phyloP scores from a whole-genome alignment of 192 early-diverging fungal species.

The Geranomyces variabilis region DNA sequence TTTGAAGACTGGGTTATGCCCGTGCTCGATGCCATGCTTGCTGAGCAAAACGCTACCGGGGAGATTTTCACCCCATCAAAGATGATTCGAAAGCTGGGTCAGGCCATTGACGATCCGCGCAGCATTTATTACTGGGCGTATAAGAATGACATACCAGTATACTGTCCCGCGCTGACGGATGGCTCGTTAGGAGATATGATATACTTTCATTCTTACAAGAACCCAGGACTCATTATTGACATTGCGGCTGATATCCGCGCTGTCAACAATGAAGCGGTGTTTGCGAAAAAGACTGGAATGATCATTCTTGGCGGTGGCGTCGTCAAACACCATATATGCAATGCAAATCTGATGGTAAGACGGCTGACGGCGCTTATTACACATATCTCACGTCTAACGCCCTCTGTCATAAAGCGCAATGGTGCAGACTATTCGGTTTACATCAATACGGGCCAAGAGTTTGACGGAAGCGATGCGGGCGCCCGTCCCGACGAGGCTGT shows the following conservation, averaged over 20 bases:
- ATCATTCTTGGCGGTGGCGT: conserved; percentile 97
- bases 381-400: not conserved
- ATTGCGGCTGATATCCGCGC: conserved; percentile 87
- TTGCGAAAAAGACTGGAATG: conserved; percentile 94
- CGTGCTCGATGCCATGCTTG: conserved; percentile 88
- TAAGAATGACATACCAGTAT: conserved; percentile 97
- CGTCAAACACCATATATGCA: conserved; percentile 98
- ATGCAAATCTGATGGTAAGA: conserved; percentile 93
- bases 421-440: conserved; percentile 96
- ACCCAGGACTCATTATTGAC: conserved; percentile 92
- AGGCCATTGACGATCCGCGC: conserved; percentile 83
- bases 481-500: conserved; percentile 98
- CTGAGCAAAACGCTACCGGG: conserved; percentile 85
- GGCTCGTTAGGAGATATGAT: conserved; percentile 99
- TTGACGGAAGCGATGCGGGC: conserved; percentile 97
- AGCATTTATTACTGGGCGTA: conserved; percentile 98
- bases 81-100: conserved; percentile 84
- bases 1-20: conserved; percentile 99
- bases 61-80: conserved; percentile 90
- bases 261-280: conserved; percentile 93
- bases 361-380: not conserved
- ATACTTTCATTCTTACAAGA: conserved; percentile 97
- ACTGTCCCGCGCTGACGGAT: conserved; percentile 96
- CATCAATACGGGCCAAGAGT: conserved; percentile 97
- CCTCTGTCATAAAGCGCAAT: conserved; percentile 65